Evolutionary conservation across 805 yeast species (phyloP), one percentile per base, ranked within the genome.

Genomic region (Suhomyces emberorum): DNA sequence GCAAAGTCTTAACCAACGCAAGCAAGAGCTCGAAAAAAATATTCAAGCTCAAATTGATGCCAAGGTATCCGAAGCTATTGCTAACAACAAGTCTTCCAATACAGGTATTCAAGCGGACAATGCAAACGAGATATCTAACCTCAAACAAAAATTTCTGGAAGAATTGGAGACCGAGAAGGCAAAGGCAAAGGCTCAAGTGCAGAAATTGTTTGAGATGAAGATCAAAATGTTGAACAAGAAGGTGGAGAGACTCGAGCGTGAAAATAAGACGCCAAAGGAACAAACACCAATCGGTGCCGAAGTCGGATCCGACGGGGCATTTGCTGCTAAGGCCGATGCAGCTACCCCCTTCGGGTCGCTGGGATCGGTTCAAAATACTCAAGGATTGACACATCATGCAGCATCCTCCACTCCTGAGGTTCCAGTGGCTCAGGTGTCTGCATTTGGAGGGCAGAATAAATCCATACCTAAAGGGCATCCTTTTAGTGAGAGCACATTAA

Each of bases 181-280:
- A 21, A 72, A 67, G 30, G 69, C 74, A 3, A 61, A 75, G 32
- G 63, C 65, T 35, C 73, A 75, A 17, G 72, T 76, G 28, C 74
- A 75, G 33, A 75, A 77, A 51, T 79, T 79, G 49, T 72, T 70
- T 32, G 82, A 75, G 41, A 72, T 83, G 55, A 74, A 79, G 46
- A 69, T 72, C 38, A 74, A 70, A 40, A 71, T 82, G 55, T 62
- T 77, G 47, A 72, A 70, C 46, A 66, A 68, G 44, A 79, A 74
- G 53, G 60, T 76, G n/a, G 78, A 73, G 29, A 70, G 70, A 34
- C 62, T 75, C 19, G 78, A 74, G 41, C n/a, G n/a, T n/a, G n/a
- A n/a, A n/a, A n/a, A n/a, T 31, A 35, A n/a, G 38, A 30, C 15
- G 21, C 18, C 12, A 30, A 24, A n/a, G 25, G 22, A n/a, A n/a